Evolutionary conservation across 1,284 basidiomycete genomes (phyloP).

Genomic region (Anthracocystis panici-leucophaei): DNA sequence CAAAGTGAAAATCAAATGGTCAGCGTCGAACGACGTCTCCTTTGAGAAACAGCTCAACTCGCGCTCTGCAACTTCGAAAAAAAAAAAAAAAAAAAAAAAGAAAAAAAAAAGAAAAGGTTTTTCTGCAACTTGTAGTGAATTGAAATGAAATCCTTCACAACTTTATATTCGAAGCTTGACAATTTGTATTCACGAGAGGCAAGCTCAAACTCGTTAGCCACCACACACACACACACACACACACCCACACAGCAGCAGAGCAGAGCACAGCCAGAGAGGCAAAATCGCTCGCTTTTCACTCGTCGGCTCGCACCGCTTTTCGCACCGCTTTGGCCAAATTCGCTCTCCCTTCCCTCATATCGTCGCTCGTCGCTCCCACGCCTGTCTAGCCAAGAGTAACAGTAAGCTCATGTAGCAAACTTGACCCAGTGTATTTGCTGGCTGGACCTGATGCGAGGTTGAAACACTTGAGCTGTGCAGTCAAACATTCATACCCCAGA

Average conservation of each 20-base stretch:
- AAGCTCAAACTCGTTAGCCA: background rate
- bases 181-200: constrained; percentile 1
- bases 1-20: background rate
- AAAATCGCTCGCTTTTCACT: constrained; percentile 7
- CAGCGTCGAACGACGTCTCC: constrained; percentile 9
- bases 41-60: background rate
- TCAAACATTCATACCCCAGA: too few species aligned
- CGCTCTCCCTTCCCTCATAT: constrained; percentile 9
- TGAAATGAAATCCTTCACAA: background rate
- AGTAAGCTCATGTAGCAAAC: too few species aligned
- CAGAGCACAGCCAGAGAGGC: background rate
- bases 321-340: constrained; percentile 10
- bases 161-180: background rate
- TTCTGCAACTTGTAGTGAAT: constrained; percentile 5
- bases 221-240: background rate
- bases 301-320: background rate
- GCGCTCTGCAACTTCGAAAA: constrained; percentile 5
- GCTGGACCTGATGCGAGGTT: background rate
- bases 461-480: too few species aligned
- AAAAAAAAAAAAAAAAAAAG: constrained; percentile 11
- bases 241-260: background rate
- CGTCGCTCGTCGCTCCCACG: background rate
- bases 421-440: background rate
- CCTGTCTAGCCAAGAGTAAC: background rate
- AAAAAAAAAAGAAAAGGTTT: constrained; percentile 16